Base-by-base conservation (phyloP, 23 red algal species). In the Agarophyton chilense region DNA sequence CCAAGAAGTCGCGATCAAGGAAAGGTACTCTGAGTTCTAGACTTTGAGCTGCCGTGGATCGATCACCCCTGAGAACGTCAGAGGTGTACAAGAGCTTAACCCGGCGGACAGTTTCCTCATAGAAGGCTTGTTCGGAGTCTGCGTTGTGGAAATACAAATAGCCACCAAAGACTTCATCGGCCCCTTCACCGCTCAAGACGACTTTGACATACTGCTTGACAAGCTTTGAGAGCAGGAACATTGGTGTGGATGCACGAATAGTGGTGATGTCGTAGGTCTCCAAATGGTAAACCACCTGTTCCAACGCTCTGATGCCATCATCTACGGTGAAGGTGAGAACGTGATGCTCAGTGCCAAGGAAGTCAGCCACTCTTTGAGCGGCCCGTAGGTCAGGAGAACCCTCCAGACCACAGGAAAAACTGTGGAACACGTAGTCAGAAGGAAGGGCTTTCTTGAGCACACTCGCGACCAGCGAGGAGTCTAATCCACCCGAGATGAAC, bases 11-110 rank as follows among this genome's bases (percentile, higher is more conserved):
- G 4, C 91, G 91, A 74, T 99, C 97, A 8, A 99, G 77, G 82
- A 99, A 99, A 17, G 97, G 97, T 54, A 99, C 97, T 46, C 97
- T 88, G 58, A 96, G 92, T 72, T 99, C 97, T 36, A 99, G 76
- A 66, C 89, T 92, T 58, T 96, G 94, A 17, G 97, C 97, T n/a
- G 92, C 92, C 5, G 97, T 99, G 33, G 88, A 88, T 19, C 94
- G 83, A 77, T 99, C 94, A 29, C 86, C 97, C 40, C 97, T 93
- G n/a, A 96, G 88, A 68, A 99, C 93, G 80, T 99, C 93, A 12
- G 91, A 90, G 10, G 91, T 94, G 66, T 99, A 92, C 29, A 96
- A 78, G 36, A 90, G 57, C 24, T 93, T 88, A 43, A 99, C 78
- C 58, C 85, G 86, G 60, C 90, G 86, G 0, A 94, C 86, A n/a